Evolutionary conservation across 495 filamentous ascomycete species (phyloP).

Genomic region (Penicillium longicatenatum): DNA sequence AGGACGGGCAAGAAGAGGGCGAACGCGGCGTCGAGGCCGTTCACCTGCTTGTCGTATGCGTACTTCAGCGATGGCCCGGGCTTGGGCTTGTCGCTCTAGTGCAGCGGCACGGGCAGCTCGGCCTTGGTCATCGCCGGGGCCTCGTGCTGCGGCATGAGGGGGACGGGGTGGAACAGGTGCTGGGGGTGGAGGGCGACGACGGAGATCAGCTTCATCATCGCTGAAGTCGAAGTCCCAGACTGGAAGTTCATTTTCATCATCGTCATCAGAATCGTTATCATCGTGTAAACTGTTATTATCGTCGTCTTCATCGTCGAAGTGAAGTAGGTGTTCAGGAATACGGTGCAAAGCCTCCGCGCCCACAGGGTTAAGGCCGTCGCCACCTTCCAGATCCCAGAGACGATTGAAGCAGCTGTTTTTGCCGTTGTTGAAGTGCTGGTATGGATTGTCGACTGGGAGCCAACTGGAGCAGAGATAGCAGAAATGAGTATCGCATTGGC

Average conservation of each 20-base stretch:
- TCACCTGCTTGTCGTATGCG: constrained; percentile 26
- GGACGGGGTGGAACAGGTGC: constrained; percentile 44
- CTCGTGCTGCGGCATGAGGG: constrained; percentile 19
- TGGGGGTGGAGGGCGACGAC: constrained; percentile 43
- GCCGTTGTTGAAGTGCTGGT: constrained; percentile 79
- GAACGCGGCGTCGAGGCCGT: constrained; percentile 1
- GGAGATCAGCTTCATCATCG: constrained; percentile 12
- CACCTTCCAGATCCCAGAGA: constrained; percentile 85
- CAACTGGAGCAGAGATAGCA: constrained; percentile 93
- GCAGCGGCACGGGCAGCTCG: constrained; percentile 44
- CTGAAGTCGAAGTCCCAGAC: constrained; percentile 6
- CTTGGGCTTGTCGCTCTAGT: constrained; percentile 46
- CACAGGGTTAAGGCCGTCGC: constrained; percentile 63
- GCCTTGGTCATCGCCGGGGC: constrained; percentile 26
- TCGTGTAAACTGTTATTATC: constrained; percentile 26
- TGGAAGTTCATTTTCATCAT: constrained; percentile 27
- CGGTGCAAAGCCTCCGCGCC: constrained; percentile 47
- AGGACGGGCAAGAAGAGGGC: background rate
- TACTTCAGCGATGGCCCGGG: constrained; percentile 47
- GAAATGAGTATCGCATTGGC: constrained; percentile 86
- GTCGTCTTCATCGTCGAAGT: constrained; percentile 44
- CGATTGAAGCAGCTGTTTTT: constrained; percentile 73
- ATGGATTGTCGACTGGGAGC: constrained; percentile 80
- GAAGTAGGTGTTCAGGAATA: constrained; percentile 37
- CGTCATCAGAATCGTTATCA: constrained; percentile 33